These are phyloP conservation scores for Raphanus hybrid DNA, from an alignment of 441 rosid species.

Conservation along the genomic window DNA sequence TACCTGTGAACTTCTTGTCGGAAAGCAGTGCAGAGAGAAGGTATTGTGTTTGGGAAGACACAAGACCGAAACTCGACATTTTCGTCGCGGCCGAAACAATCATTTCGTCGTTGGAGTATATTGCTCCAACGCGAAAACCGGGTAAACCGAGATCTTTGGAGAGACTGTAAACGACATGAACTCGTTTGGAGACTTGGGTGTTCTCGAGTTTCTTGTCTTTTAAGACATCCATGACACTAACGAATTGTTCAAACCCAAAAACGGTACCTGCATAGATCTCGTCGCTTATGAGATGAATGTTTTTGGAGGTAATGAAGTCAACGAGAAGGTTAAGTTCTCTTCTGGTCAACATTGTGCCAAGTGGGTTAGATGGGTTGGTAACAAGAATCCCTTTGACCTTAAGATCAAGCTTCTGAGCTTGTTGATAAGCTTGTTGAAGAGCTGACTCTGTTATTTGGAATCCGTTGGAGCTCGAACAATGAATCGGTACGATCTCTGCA, in stretches of 20 bases:
- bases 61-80: slow-evolving; percentile 97
- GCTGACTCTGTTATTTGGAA: slow-evolving; percentile 75
- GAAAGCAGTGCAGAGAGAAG: slow-evolving; percentile 78
- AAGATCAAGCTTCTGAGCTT: slow-evolving; percentile 62
- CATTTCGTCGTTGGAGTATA: slow-evolving; percentile 74
- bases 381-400: slow-evolving; percentile 80
- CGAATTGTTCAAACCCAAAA: slow-evolving; percentile 68
- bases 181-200: slow-evolving; percentile 56
- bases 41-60: slow-evolving; percentile 93
- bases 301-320: slow-evolving; percentile 60
- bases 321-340: slow-evolving; percentile 72
- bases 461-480: slow-evolving; percentile 69
- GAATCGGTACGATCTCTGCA: slow-evolving; percentile 82
- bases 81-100: slow-evolving; percentile 87
- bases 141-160: slow-evolving; percentile 94
- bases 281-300: slow-evolving; percentile 85
- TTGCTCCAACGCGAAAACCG: slow-evolving; percentile 92
- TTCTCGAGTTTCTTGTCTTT: slow-evolving; percentile 50
- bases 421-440: slow-evolving; percentile 69
- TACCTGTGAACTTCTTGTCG: slow-evolving; percentile 73
- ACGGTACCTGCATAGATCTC: slow-evolving; percentile 92
- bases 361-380: slow-evolving; percentile 89
- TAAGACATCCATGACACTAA: slow-evolving; percentile 75
- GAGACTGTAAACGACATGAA: slow-evolving; percentile 82
- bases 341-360: slow-evolving; percentile 74